Conservation (phyloP, 2,329 filamentous ascomycete genomes). For the Ascocoryne sarcoides region DNA sequence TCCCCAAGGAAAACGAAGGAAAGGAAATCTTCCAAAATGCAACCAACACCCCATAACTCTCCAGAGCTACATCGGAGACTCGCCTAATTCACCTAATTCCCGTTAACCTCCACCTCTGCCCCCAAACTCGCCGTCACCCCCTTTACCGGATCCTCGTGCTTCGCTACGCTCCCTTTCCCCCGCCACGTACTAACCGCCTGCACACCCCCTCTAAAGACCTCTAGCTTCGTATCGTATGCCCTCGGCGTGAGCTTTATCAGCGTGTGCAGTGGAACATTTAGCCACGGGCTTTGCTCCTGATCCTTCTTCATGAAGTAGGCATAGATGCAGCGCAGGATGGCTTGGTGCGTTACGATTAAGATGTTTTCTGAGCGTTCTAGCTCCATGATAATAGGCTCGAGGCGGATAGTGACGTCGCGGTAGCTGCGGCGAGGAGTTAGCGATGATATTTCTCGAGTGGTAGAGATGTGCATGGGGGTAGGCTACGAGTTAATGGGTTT, state of each 20-base stretch:
- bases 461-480: no score
- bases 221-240: slow-evolving; percentile 87
- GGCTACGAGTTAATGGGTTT: no score
- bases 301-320: slow-evolving; percentile 98
- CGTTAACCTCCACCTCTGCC: no score
- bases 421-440: slow-evolving; percentile 36
- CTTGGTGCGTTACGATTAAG: slow-evolving; percentile 95
- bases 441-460: neutral
- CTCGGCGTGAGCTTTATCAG: slow-evolving; percentile 93
- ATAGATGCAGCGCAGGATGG: slow-evolving; percentile 93
- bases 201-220: slow-evolving; percentile 82
- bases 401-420: slow-evolving; percentile 91
- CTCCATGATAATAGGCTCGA: slow-evolving; percentile 99
- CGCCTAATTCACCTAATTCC: no score
- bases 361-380: slow-evolving; percentile 94
- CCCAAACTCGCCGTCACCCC: slow-evolving; percentile 14
- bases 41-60: no score
- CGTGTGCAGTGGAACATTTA: slow-evolving; percentile 94
- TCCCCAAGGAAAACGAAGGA: no score
- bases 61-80: no score
- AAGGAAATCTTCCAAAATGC: no score
- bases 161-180: slow-evolving; percentile 85
- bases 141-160: slow-evolving; percentile 52
- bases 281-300: slow-evolving; percentile 90
- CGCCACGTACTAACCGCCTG: slow-evolving; percentile 95